phyloP scores from a whole-genome alignment of 2,329 filamentous ascomycete genomes.

The Penicillium brasilianum region DNA sequence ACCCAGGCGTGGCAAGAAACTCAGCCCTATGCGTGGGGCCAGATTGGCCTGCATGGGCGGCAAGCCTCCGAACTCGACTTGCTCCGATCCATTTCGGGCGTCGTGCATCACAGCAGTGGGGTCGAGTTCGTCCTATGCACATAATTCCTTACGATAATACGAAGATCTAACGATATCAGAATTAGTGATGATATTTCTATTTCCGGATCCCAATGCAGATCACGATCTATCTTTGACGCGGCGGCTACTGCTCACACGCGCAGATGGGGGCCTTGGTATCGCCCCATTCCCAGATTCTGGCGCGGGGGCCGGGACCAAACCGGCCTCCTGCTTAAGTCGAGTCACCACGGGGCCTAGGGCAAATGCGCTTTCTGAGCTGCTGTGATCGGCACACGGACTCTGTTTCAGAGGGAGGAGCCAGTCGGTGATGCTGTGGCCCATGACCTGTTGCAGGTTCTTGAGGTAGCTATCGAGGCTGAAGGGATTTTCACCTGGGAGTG shows the following conservation, averaged over 20 bases:
- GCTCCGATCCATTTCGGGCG: not conserved
- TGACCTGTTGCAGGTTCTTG: slow-evolving; percentile 76
- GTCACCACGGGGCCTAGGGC: slow-evolving; percentile 67
- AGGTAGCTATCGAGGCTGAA: slow-evolving; percentile 74
- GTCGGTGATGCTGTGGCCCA: slow-evolving; percentile 73
- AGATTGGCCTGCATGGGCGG: not conserved
- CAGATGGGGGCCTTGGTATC: not conserved
- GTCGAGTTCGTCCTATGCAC: no score
- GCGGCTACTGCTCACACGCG: not conserved
- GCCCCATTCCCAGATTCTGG: slow-evolving; percentile 6
- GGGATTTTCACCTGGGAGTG: slow-evolving; percentile 76
- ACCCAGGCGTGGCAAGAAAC: not conserved
- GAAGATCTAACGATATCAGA: not conserved
- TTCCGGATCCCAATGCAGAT: not conserved
- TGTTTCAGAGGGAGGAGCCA: slow-evolving; percentile 80
- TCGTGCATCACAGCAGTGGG: not conserved
- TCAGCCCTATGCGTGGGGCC: slow-evolving; percentile 9
- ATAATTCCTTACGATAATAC: not conserved
- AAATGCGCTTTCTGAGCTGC: slow-evolving; percentile 69
- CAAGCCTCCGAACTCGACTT: not conserved
- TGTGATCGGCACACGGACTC: slow-evolving; percentile 75
- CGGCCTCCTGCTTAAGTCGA: slow-evolving; percentile 57
- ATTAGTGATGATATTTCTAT: not conserved
- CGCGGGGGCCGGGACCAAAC: slow-evolving; percentile 32
- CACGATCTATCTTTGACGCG: slow-evolving; percentile 4